phyloP scores from a whole-genome alignment of 345 rosid species.

The Clausena lansium region DNA sequence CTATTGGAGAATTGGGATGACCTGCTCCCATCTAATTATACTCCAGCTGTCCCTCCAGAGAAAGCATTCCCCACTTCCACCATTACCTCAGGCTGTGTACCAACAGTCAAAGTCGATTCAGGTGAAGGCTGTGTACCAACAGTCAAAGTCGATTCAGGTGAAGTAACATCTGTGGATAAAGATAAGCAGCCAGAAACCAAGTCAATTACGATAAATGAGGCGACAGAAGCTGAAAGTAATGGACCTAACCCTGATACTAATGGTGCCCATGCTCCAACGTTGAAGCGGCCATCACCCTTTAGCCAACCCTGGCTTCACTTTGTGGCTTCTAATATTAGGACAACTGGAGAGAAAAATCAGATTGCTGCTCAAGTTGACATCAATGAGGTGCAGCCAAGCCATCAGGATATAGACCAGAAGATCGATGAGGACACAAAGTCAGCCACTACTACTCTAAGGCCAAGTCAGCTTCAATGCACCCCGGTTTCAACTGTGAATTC shows the following conservation, averaged over 20 bases:
- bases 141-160: no score
- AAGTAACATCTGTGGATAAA: conserved; percentile 42
- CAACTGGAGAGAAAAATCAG: conserved; percentile 39
- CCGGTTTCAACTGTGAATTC: conserved; percentile 46
- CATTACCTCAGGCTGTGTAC: conserved; percentile 64
- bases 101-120: conserved; percentile 59
- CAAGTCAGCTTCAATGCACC: conserved; percentile 42
- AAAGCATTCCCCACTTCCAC: conserved; percentile 96
- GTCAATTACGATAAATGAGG: conserved; percentile 39
- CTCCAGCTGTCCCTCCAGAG: conserved; percentile 95
- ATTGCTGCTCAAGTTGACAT: conserved; percentile 28
- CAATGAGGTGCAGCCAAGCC: conserved; percentile 29
- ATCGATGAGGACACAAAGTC: conserved; percentile 40
- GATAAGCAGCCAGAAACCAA: conserved; percentile 53
- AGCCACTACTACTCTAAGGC: conserved; percentile 37
- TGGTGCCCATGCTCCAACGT: conserved; percentile 12
- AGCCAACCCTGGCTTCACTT: conserved; percentile 77
- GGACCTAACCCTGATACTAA: conserved; percentile 18
- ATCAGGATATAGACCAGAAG: conserved; percentile 37
- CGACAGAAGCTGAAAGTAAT: conserved; percentile 43
- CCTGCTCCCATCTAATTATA: conserved; percentile 89
- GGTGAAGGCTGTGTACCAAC: no score
- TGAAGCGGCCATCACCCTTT: conserved; percentile 42
- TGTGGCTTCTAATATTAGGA: conserved; percentile 41
- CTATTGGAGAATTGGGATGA: conserved; percentile 98